Evolutionary conservation across 352 stramenopile genomes (phyloP).

Genomic region (Blastocystis sp.): DNA sequence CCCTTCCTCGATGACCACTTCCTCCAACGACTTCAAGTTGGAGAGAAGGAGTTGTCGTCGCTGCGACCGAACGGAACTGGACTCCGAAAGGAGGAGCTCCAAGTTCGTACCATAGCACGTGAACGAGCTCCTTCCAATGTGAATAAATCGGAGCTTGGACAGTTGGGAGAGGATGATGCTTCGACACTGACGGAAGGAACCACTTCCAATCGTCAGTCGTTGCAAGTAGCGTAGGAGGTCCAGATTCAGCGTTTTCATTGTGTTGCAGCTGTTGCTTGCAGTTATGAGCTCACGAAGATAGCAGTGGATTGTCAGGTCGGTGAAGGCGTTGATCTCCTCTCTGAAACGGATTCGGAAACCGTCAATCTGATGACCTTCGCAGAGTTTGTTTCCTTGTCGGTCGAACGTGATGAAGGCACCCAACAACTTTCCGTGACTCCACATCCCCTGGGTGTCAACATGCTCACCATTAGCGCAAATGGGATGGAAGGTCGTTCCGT

Average conservation of each 20-base stretch:
- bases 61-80: not conserved
- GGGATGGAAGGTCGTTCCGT: not conserved
- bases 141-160: not conserved
- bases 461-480: not conserved
- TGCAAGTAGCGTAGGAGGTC: not conserved
- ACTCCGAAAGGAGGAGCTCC: slow-evolving; percentile 5
- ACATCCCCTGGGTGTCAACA: not conserved
- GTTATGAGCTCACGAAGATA: not conserved
- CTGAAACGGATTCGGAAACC: not conserved
- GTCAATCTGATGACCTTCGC: not conserved
- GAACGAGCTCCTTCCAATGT: not conserved
- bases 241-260: not conserved
- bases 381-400: not conserved
- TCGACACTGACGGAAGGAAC: not conserved
- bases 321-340: not conserved
- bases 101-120: not conserved
- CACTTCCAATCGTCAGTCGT: not conserved
- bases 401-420: not conserved
- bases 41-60: not conserved
- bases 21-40: not conserved
- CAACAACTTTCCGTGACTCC: not conserved
- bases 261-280: not conserved
- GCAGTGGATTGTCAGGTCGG: not conserved
- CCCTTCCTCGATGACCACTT: not conserved
- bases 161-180: not conserved